Evolutionary conservation across 2,329 filamentous ascomycete genomes (phyloP), one percentile per base, ranked within the genome.

Genomic region (Clonostachys chloroleuca): DNA sequence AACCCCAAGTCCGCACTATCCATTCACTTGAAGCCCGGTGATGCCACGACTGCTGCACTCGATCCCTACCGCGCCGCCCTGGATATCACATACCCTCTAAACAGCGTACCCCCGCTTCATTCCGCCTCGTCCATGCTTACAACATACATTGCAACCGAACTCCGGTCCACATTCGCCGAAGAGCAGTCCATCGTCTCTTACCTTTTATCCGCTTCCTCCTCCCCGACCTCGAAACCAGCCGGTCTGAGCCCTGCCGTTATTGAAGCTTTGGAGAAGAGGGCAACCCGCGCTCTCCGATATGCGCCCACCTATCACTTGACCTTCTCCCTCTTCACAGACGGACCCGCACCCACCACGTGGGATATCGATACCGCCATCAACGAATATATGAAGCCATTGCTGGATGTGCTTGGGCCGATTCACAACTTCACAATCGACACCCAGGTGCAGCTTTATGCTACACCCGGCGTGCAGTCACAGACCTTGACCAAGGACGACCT

Each of bases 381-480:
- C 20, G 79, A 88, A 54, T 92, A 95, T 65, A 83, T 99, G 65
- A 74, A 81, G 46, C 92, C 94, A 0, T 77, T 97, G 42, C 75
- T 99, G 0, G 77, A 88, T 40, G 84, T 90, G 24, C 80, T 97
- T 30, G 80, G 83, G 0, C 77, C 86, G 1, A 95, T 96, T 54
- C 94, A 92, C 72, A 92, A 95, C 63, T 97, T 99, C 60, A 96
- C 92, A 13, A 86, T 97, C 44, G 92, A 97, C 61, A 95, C 91
- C 0, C 94, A 99, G 67, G 88, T 99, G 4, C 94, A 99, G 67
- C 78, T 97, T 0, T 96, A 96, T 61, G 92, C 94, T n/a, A 70
- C 74, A 2, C 80, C 82, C 0, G 79, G 83, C n/a, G 78, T 81
- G 2, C 76, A 80, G 56, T 75, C 76, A 14, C 70, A 84, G 20